A percentile compares a stretch with the other conserved stretches of the same genome.
These are phyloP conservation scores for Solidago caesia DNA, from an alignment of 129 eudicot genomes.

Conservation along the genomic window DNA sequence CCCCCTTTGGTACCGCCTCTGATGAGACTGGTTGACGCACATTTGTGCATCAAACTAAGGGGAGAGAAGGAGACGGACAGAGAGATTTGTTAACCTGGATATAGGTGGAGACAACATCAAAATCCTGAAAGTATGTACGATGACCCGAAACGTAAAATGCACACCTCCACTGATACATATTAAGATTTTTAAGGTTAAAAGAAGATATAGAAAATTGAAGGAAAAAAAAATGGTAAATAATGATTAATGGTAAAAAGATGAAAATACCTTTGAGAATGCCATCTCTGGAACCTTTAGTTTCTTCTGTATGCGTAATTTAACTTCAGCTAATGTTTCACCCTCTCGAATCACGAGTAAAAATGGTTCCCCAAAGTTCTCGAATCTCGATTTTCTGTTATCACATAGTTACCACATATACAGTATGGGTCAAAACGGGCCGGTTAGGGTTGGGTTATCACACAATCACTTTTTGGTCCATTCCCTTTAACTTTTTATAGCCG, in stretches of 20 bases:
- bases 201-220: background rate
- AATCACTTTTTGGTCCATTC: no score
- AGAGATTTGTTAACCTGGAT: constrained; percentile 51
- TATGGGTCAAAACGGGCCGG: no score
- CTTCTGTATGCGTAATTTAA: constrained; percentile 67
- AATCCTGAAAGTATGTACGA: constrained; percentile 68
- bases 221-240: background rate
- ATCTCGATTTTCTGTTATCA: no score
- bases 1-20: no score
- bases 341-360: constrained; percentile 79
- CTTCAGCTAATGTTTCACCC: constrained; percentile 72
- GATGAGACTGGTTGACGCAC: no score
- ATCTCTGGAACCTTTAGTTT: constrained; percentile 74
- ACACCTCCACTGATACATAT: constrained; percentile 66
- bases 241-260: background rate
- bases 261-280: constrained; percentile 68
- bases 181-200: background rate
- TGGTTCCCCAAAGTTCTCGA: constrained; percentile 72
- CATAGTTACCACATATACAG: no score
- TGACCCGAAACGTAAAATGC: constrained; percentile 69
- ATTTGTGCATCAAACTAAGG: no score
- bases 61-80: background rate
- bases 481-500: no score
- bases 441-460: no score
- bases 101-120: constrained; percentile 60